phyloP scores from a whole-genome alignment of 768 basidiomycete genomes.

The Suillus alpinus region DNA sequence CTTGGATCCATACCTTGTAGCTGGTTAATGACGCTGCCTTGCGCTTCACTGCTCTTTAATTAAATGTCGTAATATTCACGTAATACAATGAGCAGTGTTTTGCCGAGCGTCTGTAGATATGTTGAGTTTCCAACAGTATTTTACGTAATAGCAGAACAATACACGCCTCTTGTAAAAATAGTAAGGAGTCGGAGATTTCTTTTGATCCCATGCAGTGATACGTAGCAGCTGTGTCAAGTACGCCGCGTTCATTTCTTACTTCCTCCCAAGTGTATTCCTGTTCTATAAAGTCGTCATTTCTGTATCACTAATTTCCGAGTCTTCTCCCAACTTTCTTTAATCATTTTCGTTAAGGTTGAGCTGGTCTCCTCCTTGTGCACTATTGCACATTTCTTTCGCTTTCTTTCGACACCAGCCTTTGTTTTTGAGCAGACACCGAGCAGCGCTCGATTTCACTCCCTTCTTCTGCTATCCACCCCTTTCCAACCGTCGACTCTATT shows the following conservation, averaged over 20 bases:
- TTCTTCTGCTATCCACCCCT: not conserved
- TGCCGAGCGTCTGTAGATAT: not conserved
- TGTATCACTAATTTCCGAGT: constrained; percentile 11
- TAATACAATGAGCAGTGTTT: not conserved
- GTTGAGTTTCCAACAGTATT: not conserved
- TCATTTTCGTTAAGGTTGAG: constrained; percentile 21
- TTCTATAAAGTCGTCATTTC: constrained; percentile 12
- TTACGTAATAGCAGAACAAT: not conserved
- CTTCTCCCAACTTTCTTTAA: not conserved
- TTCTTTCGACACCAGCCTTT: constrained; percentile 21
- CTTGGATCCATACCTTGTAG: too few species aligned
- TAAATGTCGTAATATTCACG: not conserved
- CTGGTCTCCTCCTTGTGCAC: constrained; percentile 31
- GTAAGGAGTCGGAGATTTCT: constrained; percentile 6
- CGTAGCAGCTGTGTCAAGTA: not conserved
- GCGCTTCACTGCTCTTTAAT: not conserved
- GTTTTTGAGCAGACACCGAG: constrained; percentile 16
- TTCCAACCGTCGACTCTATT: not conserved
- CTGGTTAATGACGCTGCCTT: not conserved
- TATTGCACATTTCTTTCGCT: constrained; percentile 22
- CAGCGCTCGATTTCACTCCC: constrained; percentile 15
- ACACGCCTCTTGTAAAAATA: not conserved
- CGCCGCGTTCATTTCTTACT: not conserved
- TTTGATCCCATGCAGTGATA: constrained; percentile 5
- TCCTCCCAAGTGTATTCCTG: not conserved